These are phyloP conservation scores for Trichophyton benhamiae DNA, from an alignment of 2,329 filamentous ascomycete genomes.

Conservation along the genomic window DNA sequence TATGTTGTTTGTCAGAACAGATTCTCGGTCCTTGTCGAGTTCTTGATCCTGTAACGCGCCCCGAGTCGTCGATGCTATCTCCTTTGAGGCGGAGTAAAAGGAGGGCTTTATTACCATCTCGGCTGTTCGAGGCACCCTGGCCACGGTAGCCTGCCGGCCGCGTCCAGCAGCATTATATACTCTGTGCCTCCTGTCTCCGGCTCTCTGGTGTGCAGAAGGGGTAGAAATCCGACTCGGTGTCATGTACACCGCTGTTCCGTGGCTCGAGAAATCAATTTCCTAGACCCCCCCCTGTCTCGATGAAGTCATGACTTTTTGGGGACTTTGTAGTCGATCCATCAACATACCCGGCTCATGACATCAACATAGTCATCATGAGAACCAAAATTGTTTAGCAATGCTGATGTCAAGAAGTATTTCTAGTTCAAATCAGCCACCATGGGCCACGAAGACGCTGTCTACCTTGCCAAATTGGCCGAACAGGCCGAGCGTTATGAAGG, in stretches of 20 bases:
- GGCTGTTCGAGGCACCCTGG: not conserved
- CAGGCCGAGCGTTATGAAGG: conserved; percentile 99
- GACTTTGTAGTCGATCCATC: not conserved
- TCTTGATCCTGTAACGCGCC: not conserved
- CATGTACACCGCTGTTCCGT: conserved; percentile 2
- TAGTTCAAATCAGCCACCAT: conserved; percentile 49
- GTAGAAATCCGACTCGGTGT: not conserved
- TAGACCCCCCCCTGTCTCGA: not conserved
- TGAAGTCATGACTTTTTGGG: not conserved
- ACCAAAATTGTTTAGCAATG: not conserved
- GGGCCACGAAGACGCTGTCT: conserved; percentile 99
- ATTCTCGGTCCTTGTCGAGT: not conserved
- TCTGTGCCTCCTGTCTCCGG: not conserved
- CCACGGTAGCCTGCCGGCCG: not conserved
- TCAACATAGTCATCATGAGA: not conserved
- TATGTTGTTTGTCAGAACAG: not conserved
- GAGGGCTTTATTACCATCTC: not conserved
- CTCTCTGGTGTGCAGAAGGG: not conserved
- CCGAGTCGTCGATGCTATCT: not conserved
- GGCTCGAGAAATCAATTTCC: not conserved
- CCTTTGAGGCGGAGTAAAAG: not conserved
- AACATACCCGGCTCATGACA: not conserved
- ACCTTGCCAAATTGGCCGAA: conserved; percentile 99
- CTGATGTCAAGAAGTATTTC: conserved; percentile 6
- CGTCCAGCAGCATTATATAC: not conserved